Base-by-base conservation (phyloP, 139 green algal genomes). In the Nannochloris sp. region DNA sequence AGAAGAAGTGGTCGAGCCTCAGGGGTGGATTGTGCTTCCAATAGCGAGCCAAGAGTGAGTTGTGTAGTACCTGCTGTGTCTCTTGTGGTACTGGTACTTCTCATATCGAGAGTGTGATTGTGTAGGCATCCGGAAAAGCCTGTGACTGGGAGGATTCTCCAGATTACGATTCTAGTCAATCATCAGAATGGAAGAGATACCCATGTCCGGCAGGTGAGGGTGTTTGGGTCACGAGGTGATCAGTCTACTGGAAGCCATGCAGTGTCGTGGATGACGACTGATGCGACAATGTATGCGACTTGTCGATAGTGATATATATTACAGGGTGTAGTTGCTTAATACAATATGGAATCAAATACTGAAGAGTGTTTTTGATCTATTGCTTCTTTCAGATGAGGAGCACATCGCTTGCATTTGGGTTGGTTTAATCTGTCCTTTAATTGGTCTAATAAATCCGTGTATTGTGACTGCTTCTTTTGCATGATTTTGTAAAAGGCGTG, bases 161-260 rank as follows among this genome's bases (percentile, higher is more conserved):
- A 87, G 56, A 46, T 89, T 5, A 80, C 78, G 2, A 66, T 97
- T 1, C 62, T 96, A 5, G 70, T 79, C 50, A 98, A 98, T 82
- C 93, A 99, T 65, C 93, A 99, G 61, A 99, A 96, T 64, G 93
- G 93, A 1, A 67, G 93, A 1, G 93, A 99, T 75, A 97, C 93
- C 0, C 93, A 98, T 70, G 75, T 98, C 0, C 70, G 93, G 9
- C 82, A 93, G 67, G 73, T 93, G 2, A 81, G 84, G 20, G 63
- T 76, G 28, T 76, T 71, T 71, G 69, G 69, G 3, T 64, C 69
- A 10, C 59, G 60, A 31, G 29, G 14, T n/a, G 66, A 82, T 20
- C 61, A 33, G 14, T 40, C 55, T 49, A 26, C 59, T 6, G 23
- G 74, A 23, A 68, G 59, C 5, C 58, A 66, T 12, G 49, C 74